Evolutionary conservation across 805 yeast species (phyloP).

Genomic region (Teunomyces stri): DNA sequence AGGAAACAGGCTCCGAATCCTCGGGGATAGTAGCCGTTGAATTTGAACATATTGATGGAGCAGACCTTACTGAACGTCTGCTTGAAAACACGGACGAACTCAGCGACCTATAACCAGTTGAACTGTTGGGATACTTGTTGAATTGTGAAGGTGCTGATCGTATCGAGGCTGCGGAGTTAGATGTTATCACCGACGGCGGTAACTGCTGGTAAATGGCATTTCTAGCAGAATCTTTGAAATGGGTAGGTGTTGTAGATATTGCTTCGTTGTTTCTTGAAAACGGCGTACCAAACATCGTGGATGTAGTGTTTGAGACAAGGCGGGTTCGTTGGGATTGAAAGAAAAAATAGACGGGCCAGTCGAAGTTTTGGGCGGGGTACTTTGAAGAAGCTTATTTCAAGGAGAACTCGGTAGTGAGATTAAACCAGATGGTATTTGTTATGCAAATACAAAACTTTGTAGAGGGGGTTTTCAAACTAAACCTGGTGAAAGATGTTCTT

Average conservation of each 20-base stretch:
- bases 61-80: constrained; percentile 39
- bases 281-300: constrained; percentile 31
- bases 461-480: neutral
- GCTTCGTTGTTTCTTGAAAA: constrained; percentile 23
- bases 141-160: constrained; percentile 41
- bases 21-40: constrained; percentile 46
- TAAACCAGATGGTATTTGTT: neutral
- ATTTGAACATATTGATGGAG: constrained; percentile 41
- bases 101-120: constrained; percentile 29
- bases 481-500: neutral
- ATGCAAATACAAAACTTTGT: neutral
- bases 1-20: constrained; percentile 41
- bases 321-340: neutral
- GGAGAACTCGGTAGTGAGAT: neutral
- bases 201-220: constrained; percentile 44
- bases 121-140: constrained; percentile 13
- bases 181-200: constrained; percentile 25
- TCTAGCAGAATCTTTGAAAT: constrained; percentile 42
- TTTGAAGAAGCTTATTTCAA: too few relatives aligned
- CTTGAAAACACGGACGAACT: constrained; percentile 38
- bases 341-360: neutral
- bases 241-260: constrained; percentile 32
- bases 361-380: neutral
- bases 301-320: neutral
- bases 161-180: constrained; percentile 29